A percentile compares a stretch with the other conserved stretches of the same genome.
Conservation (phyloP, 257 asterid genomes). For the Penstemon newberryi region DNA sequence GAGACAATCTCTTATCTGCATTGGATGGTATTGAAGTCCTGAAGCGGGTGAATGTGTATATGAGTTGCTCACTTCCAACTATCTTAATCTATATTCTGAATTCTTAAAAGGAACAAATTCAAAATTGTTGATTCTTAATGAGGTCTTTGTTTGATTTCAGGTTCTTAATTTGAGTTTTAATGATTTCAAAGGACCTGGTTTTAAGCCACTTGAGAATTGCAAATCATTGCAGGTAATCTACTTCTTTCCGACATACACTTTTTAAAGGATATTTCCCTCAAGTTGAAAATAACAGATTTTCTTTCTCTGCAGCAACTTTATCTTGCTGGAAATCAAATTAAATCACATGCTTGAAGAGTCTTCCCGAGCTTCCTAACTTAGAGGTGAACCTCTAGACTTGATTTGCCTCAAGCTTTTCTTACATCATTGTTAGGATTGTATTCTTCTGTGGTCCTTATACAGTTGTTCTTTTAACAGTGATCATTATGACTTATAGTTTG, state of each 20-base stretch:
- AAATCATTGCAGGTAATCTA: constrained; percentile 77
- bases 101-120: constrained; percentile 18
- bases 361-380: constrained; percentile 97
- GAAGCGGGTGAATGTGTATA: constrained; percentile 84
- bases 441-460: constrained; percentile 10
- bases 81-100: constrained; percentile 22
- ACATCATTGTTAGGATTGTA: constrained; percentile 21
- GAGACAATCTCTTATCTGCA: constrained; percentile 90
- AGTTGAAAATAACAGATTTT: constrained; percentile 18
- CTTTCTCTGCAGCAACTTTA: constrained; percentile 82
- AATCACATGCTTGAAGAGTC: constrained; percentile 86
- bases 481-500: constrained; percentile 21
- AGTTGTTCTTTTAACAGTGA: constrained; percentile 27
- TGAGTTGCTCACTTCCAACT: constrained; percentile 19
- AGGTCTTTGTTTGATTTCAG: constrained; percentile 43
- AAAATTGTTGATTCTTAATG: constrained; percentile 18
- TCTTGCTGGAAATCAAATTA: constrained; percentile 98
- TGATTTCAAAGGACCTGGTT: constrained; percentile 98
- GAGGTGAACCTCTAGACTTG: constrained; percentile 58
- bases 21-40: constrained; percentile 91
- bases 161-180: constrained; percentile 99
- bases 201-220: constrained; percentile 95
- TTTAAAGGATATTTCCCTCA: neutral
- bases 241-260: neutral
- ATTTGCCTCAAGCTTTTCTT: constrained; percentile 20